Evolutionary conservation across 305 asterid genomes (phyloP).

Genomic region (Rubia peregrina): DNA sequence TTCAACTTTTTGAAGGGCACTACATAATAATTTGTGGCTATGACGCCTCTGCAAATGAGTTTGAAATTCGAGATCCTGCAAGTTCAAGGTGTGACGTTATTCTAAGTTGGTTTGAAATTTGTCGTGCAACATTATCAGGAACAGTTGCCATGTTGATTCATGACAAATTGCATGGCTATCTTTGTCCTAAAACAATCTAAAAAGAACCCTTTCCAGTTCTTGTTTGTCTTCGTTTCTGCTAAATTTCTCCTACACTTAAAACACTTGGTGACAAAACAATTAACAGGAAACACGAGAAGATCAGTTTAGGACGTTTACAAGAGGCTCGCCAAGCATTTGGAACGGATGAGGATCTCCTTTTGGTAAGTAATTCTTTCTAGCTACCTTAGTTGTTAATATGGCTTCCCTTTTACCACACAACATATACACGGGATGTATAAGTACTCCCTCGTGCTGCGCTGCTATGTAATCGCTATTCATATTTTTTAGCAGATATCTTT

Average conservation of each 20-base stretch:
- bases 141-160: neutral
- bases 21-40: conserved; percentile 85
- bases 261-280: conserved; percentile 3
- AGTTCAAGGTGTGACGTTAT: conserved; percentile 57
- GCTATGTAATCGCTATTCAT: neutral
- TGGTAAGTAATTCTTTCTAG: conserved; percentile 37
- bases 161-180: neutral
- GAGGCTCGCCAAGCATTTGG: conserved; percentile 87
- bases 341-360: conserved; percentile 91
- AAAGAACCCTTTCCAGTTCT: neutral
- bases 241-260: neutral
- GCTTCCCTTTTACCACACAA: neutral
- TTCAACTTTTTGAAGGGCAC: conserved; percentile 52
- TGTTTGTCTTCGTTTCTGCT: neutral
- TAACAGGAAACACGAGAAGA: conserved; percentile 60
- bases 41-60: conserved; percentile 62
- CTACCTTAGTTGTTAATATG: neutral
- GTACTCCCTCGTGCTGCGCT: neutral
- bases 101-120: neutral
- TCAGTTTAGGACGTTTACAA: conserved; percentile 60
- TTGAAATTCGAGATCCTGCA: conserved; percentile 98
- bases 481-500: conserved; percentile 38
- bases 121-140: neutral
- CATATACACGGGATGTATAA: too few relatives aligned
- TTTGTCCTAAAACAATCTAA: neutral